Base-by-base conservation (phyloP, 257 asterid genomes). In the Fraxinus excelsior region DNA sequence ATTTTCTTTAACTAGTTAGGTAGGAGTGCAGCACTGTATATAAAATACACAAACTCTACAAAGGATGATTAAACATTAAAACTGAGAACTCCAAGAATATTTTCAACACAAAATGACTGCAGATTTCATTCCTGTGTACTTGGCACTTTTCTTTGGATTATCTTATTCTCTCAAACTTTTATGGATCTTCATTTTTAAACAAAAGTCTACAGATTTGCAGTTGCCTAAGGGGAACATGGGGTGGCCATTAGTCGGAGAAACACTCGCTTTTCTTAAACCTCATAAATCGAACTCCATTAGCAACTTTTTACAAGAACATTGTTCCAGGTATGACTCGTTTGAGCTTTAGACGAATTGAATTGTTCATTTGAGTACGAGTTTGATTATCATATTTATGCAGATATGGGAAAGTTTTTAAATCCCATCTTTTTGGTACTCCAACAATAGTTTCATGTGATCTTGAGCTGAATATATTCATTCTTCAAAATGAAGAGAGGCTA, bases 381-480 rank as follows among this genome's bases (percentile, higher is more conserved):
- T 16, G 60, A 49, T 16, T 49, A 10, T 40, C 46, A 40, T 1
- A 51, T 19, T 51, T 51, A 5, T 9, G n/a, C 70, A 92, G 97
- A 79, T 93, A 90, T 42, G 98, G 97, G 18, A 81, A 60, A 0
- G 84, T 93, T 18, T 93, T 90, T 84, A 87, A 82, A 81, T 87
- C 96, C 13, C 89, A 91, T 71, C 85, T 93, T 0, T 93, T 93
- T 37, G 93, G 96, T 0, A 67, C 78, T 13, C 95, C 91, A 6
- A 90, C 98, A 0, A 89, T 93, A 37, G 94, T 93, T 3, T 93
- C 98, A 0, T 93, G 97, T 44, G 97, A 90, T 56, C 70, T 87
- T 3, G 96, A 89, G 46, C 79, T 93, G 34, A 91, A 44, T 71
- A 46, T 16, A 46, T 93, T 89, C 76, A 70, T 93, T 19, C 91